Evolutionary conservation across 805 yeast genomes (phyloP), one percentile per base, ranked within the genome.

Genomic region (Tetrapisispora fleetii): DNA sequence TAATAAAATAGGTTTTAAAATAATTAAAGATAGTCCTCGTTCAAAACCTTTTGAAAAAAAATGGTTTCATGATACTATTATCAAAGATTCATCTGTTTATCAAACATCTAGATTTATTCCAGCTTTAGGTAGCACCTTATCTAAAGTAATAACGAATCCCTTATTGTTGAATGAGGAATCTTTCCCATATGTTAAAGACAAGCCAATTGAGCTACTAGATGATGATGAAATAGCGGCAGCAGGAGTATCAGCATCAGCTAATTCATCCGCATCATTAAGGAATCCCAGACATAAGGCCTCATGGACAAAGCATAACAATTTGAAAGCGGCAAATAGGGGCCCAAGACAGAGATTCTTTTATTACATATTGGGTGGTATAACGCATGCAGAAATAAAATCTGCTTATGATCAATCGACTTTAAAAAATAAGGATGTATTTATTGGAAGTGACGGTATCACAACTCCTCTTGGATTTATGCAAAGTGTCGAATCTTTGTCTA

Each of bases 361-460:
- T 49, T 93, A 80, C 59, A 76, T 88, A 27, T 83, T 95, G 1
- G 99, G 99, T 21, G 99, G 98, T 9, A 67, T 85, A 19, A 87
- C 98, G 0, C 78, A 83, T 54, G 77, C 90, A 2, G 99, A 93
- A 64, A 69, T 84, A 28, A 76, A 91, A 52, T 75, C 86, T 13
- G 80, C 82, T 4, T 82, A 85, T 56, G 91, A 86, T 53, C 72
- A 88, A 43, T 76, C 87, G 9, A 65, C 69, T 17, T 64, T 74
- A 41, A 72, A 78, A 49, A 78, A 83, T 58, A 82, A 79, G 60
- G 95, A 88, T 52, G 76, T 93, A 17, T 78, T 83, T 51, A 68
- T 91, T 50, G 98, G 98, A 0, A 80, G 90, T 14, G 95, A 85
- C 61, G 80, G 83, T 47, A 65, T 87, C 1, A 67, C 86, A 51